These are phyloP conservation scores for Colletotrichum karsti DNA, from an alignment of 2,329 filamentous ascomycete species.

Conservation along the genomic window DNA sequence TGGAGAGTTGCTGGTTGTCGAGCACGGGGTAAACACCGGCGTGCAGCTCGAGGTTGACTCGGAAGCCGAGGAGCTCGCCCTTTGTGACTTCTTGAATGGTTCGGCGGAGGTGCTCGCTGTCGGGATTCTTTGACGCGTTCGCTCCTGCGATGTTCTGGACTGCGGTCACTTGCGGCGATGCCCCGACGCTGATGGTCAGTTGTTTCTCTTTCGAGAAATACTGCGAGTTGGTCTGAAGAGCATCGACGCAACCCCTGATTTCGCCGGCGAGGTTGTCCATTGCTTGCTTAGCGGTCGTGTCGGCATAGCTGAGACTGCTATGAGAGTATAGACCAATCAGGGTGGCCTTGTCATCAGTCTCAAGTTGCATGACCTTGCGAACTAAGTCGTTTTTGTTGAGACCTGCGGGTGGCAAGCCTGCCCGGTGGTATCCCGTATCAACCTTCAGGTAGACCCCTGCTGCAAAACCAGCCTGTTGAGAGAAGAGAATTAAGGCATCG, in stretches of 20 bases:
- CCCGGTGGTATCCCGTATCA: slow-evolving; percentile 71
- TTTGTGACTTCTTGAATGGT: not conserved
- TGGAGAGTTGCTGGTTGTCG: slow-evolving; percentile 72
- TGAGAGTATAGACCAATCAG: slow-evolving; percentile 42
- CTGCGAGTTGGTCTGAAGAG: slow-evolving; percentile 20
- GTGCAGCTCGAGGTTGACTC: slow-evolving; percentile 62
- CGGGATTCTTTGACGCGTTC: not conserved
- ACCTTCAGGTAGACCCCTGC: slow-evolving; percentile 65
- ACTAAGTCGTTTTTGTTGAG: slow-evolving; percentile 50
- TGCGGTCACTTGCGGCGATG: slow-evolving; percentile 40
- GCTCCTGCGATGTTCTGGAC: slow-evolving; percentile 34
- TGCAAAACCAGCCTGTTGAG: slow-evolving; percentile 37
- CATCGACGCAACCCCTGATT: slow-evolving; percentile 39
- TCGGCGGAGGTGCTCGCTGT: not conserved
- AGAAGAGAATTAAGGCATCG: slow-evolving; percentile 36
- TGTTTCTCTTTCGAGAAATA: slow-evolving; percentile 29
- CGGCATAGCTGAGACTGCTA: slow-evolving; percentile 42
- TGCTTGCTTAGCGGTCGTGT: slow-evolving; percentile 34
- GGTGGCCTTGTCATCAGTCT: slow-evolving; percentile 12
- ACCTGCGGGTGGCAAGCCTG: slow-evolving; percentile 57
- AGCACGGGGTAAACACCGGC: slow-evolving; percentile 72
- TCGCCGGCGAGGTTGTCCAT: slow-evolving; percentile 40
- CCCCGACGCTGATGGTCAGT: slow-evolving; percentile 40
- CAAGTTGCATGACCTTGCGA: slow-evolving; percentile 37
- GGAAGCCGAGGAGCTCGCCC: not conserved